These are phyloP conservation scores for Actinidia arguta DNA, from an alignment of 179 eudicot genomes.

Conservation along the genomic window DNA sequence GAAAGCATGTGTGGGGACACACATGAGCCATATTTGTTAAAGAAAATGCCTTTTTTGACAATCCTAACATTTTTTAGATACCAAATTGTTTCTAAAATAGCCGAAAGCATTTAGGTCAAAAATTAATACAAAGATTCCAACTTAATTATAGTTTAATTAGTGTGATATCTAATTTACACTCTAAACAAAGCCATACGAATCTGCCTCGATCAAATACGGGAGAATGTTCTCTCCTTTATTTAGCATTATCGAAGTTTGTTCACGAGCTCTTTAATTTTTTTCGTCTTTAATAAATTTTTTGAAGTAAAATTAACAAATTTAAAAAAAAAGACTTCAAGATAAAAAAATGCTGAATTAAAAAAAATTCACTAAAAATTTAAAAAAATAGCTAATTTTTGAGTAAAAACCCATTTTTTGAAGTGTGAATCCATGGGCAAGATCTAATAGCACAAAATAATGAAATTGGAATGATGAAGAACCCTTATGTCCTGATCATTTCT, in stretches of 20 bases:
- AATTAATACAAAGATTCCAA: neutral
- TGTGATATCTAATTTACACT: neutral
- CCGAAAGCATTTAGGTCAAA: conserved; percentile 4
- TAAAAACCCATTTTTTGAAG: neutral
- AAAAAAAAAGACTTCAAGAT: too few species aligned
- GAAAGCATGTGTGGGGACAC: conserved; percentile 13
- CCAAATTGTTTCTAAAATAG: neutral
- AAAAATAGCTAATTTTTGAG: neutral
- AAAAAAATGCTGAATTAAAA: too few species aligned
- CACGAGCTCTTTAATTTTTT: neutral
- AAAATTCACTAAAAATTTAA: neutral
- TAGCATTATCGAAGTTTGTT: neutral
- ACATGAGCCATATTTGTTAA: neutral
- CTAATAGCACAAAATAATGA: neutral
- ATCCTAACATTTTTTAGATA: neutral
- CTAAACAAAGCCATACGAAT: neutral
- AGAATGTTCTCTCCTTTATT: neutral
- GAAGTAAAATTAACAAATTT: too few species aligned
- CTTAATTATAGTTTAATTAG: neutral
- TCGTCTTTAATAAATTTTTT: neutral
- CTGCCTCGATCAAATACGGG: neutral
- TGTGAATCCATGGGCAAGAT: neutral
- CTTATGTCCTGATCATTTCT: neutral
- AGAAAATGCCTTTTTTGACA: conserved; percentile 8
- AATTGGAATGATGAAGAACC: neutral